These are phyloP conservation scores for Suhomyces sp. DNA, from an alignment of 805 yeast species.

Conservation along the genomic window DNA sequence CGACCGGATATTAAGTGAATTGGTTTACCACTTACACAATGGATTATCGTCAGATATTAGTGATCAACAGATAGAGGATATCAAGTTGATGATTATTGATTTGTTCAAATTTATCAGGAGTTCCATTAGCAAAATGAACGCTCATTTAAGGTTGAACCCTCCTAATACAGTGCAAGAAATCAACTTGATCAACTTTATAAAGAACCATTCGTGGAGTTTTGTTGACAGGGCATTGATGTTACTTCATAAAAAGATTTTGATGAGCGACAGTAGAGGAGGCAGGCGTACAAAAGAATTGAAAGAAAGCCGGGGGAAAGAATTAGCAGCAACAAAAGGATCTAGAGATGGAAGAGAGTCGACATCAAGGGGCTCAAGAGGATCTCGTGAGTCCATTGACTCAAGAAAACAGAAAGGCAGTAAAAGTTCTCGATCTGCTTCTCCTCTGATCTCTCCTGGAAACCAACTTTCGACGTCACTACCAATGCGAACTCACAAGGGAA, in stretches of 20 bases:
- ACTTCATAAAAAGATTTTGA: constrained; percentile 41
- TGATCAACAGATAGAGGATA: constrained; percentile 39
- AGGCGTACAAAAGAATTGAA: too few relatives aligned
- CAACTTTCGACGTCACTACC: too few relatives aligned
- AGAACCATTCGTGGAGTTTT: constrained; percentile 49
- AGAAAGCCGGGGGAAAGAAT: too few relatives aligned
- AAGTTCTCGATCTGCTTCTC: background rate
- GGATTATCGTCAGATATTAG: constrained; percentile 44
- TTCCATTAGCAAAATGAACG: constrained; percentile 42
- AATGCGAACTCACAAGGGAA: too few relatives aligned
- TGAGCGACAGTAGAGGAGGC: constrained; percentile 26
- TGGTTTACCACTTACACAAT: constrained; percentile 52
- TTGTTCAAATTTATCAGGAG: constrained; percentile 50
- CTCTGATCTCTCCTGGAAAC: background rate
- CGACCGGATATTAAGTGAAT: constrained; percentile 51
- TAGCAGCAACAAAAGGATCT: constrained; percentile 1
- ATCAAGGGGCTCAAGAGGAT: too few relatives aligned
- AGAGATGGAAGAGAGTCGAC: constrained; percentile 2
- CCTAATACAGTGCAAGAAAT: constrained; percentile 39
- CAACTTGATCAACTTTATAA: constrained; percentile 48
- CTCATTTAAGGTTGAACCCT: constrained; percentile 32
- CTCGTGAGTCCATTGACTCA: background rate
- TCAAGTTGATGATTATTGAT: constrained; percentile 50
- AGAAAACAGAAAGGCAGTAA: background rate
- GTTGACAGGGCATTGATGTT: constrained; percentile 54